Base-by-base conservation (phyloP, 768 basidiomycete species). In the Naganishia randhawae region DNA sequence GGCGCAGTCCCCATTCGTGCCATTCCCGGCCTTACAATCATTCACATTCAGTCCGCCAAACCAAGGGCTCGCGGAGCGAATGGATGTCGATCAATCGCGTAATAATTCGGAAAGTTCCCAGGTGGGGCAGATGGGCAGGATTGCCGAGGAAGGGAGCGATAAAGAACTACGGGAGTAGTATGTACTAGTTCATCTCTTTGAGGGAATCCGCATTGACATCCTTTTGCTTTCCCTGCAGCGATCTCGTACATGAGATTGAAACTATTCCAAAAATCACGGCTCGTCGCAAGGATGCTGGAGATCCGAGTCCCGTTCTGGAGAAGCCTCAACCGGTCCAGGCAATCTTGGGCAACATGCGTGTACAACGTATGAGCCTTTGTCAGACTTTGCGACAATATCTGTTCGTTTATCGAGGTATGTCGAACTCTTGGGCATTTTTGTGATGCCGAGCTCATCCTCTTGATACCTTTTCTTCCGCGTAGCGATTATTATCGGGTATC, bases 311-410 rank as follows among this genome's bases (percentile, higher is more conserved):
- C 51, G 80, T 91, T 69, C 86, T 86, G 50, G 82, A 83, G 39
- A 86, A 88, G 70, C 83, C 64, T 39, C 88, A 91, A 53, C 95
- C 95, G 3, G 85, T 96, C 45, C 86, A 84, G 77, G 84, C 86
- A 65, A 85, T 96, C 0, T 83, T 97, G 61, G 91, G 94, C 80
- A 91, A 93, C 76, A 92, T 98, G 88, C 85, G 95, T 51, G 88
- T 94, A 78, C 94, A 97, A 81, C 84, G 95, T 64, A 98, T 98
- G 95, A 92, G 91, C 74, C 81, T 96, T 70, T 95, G 94, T 76
- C 94, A 95, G 82, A 95, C 90, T 78, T 81, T 94, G 75, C 83
- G 93, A 67, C 95, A 98, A 81, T 98, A 94, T 75, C 88, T 94
- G 22, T 97, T 94, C 80, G 90, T 92, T 41, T 91, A 96, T 77